phyloP scores from a whole-genome alignment of 2,329 filamentous ascomycete genomes.

The Neonectria hederae region DNA sequence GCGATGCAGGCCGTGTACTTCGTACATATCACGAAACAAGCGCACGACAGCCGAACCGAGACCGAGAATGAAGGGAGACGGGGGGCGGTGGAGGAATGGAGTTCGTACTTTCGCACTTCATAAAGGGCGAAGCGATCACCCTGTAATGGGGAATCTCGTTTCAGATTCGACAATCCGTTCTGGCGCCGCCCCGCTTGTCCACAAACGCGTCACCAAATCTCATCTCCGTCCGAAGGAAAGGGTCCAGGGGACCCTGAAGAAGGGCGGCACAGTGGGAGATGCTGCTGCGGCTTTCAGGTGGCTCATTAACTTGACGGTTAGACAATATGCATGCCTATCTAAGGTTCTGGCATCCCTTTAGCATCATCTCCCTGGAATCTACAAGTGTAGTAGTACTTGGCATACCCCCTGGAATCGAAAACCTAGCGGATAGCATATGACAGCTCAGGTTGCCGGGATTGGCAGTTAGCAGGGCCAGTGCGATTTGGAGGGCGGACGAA shows the following conservation, averaged over 20 bases:
- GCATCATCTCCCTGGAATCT: too few species aligned
- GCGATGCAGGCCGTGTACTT: not conserved
- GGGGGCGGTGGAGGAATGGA: slow-evolving; percentile 18
- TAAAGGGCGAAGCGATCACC: slow-evolving; percentile 26
- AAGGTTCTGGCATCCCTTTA: slow-evolving; percentile 5
- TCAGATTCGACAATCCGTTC: slow-evolving; percentile 32
- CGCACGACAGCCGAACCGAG: slow-evolving; percentile 18
- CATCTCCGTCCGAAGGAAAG: slow-evolving; percentile 22
- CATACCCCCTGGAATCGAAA: not conserved
- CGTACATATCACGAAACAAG: slow-evolving; percentile 34
- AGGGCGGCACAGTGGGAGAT: slow-evolving; percentile 8
- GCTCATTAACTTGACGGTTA: slow-evolving; percentile 32
- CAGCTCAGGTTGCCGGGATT: slow-evolving; percentile 1
- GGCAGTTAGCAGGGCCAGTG: not conserved
- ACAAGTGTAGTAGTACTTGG: too few species aligned
- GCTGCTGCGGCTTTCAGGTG: slow-evolving; percentile 38
- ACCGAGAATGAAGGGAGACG: slow-evolving; percentile 15
- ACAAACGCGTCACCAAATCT: slow-evolving; percentile 29
- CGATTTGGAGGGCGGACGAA: not conserved
- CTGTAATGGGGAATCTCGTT: slow-evolving; percentile 35
- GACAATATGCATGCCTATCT: slow-evolving; percentile 21
- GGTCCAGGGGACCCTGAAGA: slow-evolving; percentile 18
- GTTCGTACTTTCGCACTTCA: slow-evolving; percentile 1
- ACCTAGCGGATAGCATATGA: slow-evolving; percentile 13
- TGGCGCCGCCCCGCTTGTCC: slow-evolving; percentile 16